Base-by-base conservation (phyloP, 371 early-diverging fungal genomes). In the Mucor indicus region DNA sequence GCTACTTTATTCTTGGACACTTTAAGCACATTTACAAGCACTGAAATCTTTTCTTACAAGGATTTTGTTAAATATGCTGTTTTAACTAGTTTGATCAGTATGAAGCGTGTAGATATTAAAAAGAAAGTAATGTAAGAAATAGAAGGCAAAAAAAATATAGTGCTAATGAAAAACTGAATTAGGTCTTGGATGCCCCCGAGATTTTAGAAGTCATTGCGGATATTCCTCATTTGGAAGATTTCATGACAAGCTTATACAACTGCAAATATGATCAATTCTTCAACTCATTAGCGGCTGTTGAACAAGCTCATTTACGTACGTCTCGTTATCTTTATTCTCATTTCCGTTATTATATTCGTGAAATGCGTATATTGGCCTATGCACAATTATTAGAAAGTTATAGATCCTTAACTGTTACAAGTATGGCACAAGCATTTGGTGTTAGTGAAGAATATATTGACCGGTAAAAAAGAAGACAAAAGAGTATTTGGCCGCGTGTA, bases 351-450 rank as follows among this genome's bases (percentile, higher is more conserved):
- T 95, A 93, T 60, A 89, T 92, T 12, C 92, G 96, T 35, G 99
- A 98, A 66, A 97, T 99, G 98, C 91, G 97, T 56, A 95, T 99
- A 44, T 84, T 89, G 30, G 95, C 89, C 31, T 99, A 99, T 74
- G 87, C 91, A 15, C 99, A 99, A 71, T 74, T 99, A 30, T 79
- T 99, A 29, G 93, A 98, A 57, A 96, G 97, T 25, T 99, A 99
- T 69, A 81, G 95, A 58, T 91, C 91, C 38, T 75, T 99, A 38
- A 92, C 96, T 9, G 81, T 99, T 53, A 87, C 89, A 53, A 92
- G 90, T 46, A 96, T 99, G 96, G 98, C 99, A 21, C 81, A 86
- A 38, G 80, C 93, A 23, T 99, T 99, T 81, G 98, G 98, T 35
- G 97, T 99, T 41, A 83, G 86, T 9, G 88, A 91, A 60, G 94